Evolutionary conservation across 352 stramenopile species (phyloP).

Genomic region (Phytophthora sp.): DNA sequence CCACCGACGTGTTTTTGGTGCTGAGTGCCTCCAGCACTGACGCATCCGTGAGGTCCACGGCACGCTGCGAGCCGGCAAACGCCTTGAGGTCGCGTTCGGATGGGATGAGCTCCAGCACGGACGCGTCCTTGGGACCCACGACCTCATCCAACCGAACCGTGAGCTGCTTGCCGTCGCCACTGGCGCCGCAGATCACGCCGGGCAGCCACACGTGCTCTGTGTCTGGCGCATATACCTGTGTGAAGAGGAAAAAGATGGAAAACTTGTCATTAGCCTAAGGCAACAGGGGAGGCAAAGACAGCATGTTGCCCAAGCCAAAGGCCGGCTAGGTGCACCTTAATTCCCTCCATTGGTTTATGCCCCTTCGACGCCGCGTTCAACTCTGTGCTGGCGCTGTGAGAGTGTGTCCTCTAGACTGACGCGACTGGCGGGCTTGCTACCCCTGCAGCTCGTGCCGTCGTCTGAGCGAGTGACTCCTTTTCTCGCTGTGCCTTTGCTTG

Average conservation of each 20-base stretch:
- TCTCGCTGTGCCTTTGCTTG: constrained; percentile 17
- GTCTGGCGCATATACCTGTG: constrained; percentile 76
- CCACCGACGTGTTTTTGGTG: constrained; percentile 69
- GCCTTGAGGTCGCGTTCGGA: constrained; percentile 61
- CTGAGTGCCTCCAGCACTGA: constrained; percentile 62
- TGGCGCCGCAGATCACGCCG: constrained; percentile 66
- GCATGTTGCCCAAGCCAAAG: constrained; percentile 1
- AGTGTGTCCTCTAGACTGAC: constrained; percentile 13
- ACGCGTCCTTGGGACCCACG: constrained; percentile 51
- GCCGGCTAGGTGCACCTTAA: constrained; percentile 47
- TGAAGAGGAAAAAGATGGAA: constrained; percentile 6
- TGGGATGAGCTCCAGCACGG: constrained; percentile 46
- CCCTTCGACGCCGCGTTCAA: constrained; percentile 11
- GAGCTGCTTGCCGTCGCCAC: constrained; percentile 49
- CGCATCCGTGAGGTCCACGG: constrained; percentile 61
- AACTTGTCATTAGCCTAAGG: constrained; percentile 34
- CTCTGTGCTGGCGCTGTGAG: background rate
- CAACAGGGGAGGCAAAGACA: constrained; percentile 12
- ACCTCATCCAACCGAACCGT: constrained; percentile 74
- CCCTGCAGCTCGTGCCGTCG: constrained; percentile 22
- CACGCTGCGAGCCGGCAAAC: constrained; percentile 59
- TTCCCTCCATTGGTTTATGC: constrained; percentile 51
- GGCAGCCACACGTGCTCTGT: constrained; percentile 82
- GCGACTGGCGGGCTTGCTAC: background rate
- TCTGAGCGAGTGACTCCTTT: constrained; percentile 32